Percentiles rank a stretch among this genome's conserved stretches.
Evolutionary conservation across 805 yeast genomes (phyloP).

Genomic region (Ogataea nonfermentans): DNA sequence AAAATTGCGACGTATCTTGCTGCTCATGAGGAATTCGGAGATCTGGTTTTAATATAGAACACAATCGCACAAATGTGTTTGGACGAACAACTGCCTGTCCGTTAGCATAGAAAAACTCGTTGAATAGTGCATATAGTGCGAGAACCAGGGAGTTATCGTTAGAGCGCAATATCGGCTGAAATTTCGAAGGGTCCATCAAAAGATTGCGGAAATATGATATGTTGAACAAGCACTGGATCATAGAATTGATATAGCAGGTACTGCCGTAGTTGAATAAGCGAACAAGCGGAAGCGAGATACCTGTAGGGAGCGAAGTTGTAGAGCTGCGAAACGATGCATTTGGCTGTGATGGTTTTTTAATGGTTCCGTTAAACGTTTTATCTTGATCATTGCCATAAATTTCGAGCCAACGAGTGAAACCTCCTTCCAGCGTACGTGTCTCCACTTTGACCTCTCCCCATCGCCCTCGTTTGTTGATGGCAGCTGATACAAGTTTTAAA

Average conservation of each 20-base stretch:
- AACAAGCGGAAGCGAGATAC: slow-evolving; percentile 21
- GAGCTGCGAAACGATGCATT: slow-evolving; percentile 3
- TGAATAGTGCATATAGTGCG: slow-evolving; percentile 53
- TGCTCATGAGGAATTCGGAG: slow-evolving; percentile 70
- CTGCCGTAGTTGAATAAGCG: slow-evolving; percentile 65
- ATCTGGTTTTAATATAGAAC: slow-evolving; percentile 61
- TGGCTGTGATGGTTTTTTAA: slow-evolving; percentile 4
- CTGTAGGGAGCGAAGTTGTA: slow-evolving; percentile 1
- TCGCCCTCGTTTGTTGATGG: slow-evolving; percentile 10
- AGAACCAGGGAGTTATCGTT: slow-evolving; percentile 37
- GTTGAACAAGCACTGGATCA: slow-evolving; percentile 68
- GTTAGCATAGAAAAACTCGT: slow-evolving; percentile 49
- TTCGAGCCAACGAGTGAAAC: slow-evolving; percentile 44
- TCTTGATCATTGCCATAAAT: slow-evolving; percentile 30
- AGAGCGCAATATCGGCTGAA: slow-evolving; percentile 16
- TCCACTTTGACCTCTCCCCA: slow-evolving; percentile 13
- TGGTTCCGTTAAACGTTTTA: slow-evolving; percentile 17
- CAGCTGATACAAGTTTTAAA: slow-evolving; percentile 19
- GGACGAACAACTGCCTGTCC: slow-evolving; percentile 67
- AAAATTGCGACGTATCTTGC: slow-evolving; percentile 78
- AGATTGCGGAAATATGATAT: slow-evolving; percentile 47
- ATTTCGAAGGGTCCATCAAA: slow-evolving; percentile 39
- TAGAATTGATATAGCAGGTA: slow-evolving; percentile 74
- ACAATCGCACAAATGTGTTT: slow-evolving; percentile 45
- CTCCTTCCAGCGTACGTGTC: slow-evolving; percentile 37